These are phyloP conservation scores for Asterochloris sp. DNA, from an alignment of 139 green algal genomes.

Conservation along the genomic window DNA sequence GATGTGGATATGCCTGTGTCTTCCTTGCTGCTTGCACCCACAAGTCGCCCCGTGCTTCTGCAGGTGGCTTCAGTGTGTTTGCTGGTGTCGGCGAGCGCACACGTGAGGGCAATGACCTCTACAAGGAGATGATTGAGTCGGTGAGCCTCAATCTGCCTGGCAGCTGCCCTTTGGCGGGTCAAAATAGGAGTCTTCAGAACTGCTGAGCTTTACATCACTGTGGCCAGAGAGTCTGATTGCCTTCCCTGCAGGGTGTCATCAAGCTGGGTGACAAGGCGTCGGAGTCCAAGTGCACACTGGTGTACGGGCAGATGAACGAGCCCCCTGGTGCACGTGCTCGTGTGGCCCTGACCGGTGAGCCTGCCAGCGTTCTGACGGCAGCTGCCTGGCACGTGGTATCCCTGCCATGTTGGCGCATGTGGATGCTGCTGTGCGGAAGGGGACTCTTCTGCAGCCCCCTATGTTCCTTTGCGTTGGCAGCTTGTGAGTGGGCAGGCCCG, in stretches of 20 bases:
- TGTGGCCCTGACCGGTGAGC: slow-evolving; percentile 85
- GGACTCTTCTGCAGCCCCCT: no score
- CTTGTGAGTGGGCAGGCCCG: not conserved
- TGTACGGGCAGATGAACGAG: slow-evolving; percentile 99
- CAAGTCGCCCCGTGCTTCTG: not conserved
- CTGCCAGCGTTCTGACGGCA: not conserved
- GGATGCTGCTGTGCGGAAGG: not conserved
- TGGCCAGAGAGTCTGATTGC: not conserved
- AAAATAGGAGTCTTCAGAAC: not conserved
- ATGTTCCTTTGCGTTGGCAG: not conserved
- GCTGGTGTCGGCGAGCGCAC: slow-evolving; percentile 98
- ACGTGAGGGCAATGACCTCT: slow-evolving; percentile 99
- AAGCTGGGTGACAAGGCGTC: slow-evolving; percentile 86
- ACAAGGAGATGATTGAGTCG: slow-evolving; percentile 99
- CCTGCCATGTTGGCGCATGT: not conserved
- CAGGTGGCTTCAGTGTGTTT: slow-evolving; percentile 99
- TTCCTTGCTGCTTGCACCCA: not conserved
- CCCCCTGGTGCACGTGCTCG: slow-evolving; percentile 95
- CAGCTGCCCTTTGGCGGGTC: not conserved
- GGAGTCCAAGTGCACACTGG: slow-evolving; percentile 97
- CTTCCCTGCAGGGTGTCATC: slow-evolving; percentile 84
- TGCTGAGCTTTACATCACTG: not conserved
- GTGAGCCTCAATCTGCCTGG: not conserved
- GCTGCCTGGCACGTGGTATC: not conserved
- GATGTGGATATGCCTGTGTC: not conserved